Base-by-base conservation (phyloP, 108 stramenopile species). In the Nitzschia palea region DNA sequence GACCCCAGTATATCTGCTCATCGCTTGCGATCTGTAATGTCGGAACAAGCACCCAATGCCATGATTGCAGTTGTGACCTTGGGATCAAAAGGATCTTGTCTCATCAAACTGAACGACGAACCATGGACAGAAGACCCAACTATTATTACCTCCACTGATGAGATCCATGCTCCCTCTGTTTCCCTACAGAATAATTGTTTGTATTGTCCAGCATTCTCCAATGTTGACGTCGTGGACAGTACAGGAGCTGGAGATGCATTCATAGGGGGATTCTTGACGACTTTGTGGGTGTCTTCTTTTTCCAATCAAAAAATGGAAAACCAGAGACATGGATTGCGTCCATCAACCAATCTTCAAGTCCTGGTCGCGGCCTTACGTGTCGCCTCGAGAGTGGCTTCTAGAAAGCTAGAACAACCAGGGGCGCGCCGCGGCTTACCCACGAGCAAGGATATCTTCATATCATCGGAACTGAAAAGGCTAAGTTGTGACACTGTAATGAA, bases 201-300 rank as follows among this genome's bases (percentile, higher is more conserved):
- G 18, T 62, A 29, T 59, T 71, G 70, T 44, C 15, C 18, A 1
- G 27, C 30, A 2, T 62, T 23, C 15, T 6, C 9, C 10, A 30
- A 33, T 48, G 23, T n/a, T 23, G 23, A 34, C 30, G 42, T 51
- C 9, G 58, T 62, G 30, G 70, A 71, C 23, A 62, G 25, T 5
- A 71, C 70, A 6, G 70, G 70, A 42, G 70, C 70, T 31, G 70
- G 70, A 3, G 70, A 71, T 51, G 60, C 70, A 18, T 71, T 71
- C 31, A 28, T 55, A 22, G 70, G 70, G 9, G 70, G 45, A 15
- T 71, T 71, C 48, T 6, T 62, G 8, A 30, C 61, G 4, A 47
- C 52, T 4, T 17, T 71, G 17, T 71, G 70, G 70, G 30, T 31
- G 9, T 55, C 22, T 53, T 15, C 52, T 2, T 17, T 9, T 12